Conservation (phyloP, 1,139 yeast genomes). For the Debaryomyces coudertii region DNA sequence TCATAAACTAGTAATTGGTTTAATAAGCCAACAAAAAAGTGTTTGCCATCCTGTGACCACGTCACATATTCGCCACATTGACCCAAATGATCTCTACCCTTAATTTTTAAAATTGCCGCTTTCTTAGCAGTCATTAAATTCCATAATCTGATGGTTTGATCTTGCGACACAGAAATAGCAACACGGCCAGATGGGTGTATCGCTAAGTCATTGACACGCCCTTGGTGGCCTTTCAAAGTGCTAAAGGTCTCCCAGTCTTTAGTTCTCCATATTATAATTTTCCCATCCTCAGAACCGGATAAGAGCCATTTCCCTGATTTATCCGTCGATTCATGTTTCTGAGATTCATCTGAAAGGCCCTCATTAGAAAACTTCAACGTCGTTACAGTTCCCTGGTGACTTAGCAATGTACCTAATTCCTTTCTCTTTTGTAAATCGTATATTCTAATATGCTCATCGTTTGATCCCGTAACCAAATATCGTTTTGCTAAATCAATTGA, state of each 20-base stretch:
- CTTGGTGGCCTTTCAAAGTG: slow-evolving; percentile 82
- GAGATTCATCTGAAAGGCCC: slow-evolving; percentile 20
- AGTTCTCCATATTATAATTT: slow-evolving; percentile 89
- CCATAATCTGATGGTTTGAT: slow-evolving; percentile 86
- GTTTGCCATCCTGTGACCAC: slow-evolving; percentile 65
- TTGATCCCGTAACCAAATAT: slow-evolving; percentile 90
- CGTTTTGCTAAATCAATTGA: slow-evolving; percentile 82
- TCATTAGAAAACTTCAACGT: slow-evolving; percentile 70
- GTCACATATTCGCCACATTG: slow-evolving; percentile 68
- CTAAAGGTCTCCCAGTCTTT: slow-evolving; percentile 97
- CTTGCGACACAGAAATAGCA: slow-evolving; percentile 87
- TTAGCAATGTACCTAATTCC: slow-evolving; percentile 86
- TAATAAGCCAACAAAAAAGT: slow-evolving; percentile 75
- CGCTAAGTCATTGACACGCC: slow-evolving; percentile 76
- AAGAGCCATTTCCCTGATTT: slow-evolving; percentile 82
- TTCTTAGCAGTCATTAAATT: slow-evolving; percentile 96
- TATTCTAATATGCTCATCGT: slow-evolving; percentile 93
- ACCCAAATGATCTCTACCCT: slow-evolving; percentile 64
- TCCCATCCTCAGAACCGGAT: slow-evolving; percentile 91
- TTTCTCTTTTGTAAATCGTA: slow-evolving; percentile 93
- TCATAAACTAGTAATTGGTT: slow-evolving; percentile 67
- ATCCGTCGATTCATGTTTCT: slow-evolving; percentile 20
- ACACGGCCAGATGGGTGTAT: slow-evolving; percentile 93
- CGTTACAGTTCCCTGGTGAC: slow-evolving; percentile 90
- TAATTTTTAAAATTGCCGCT: slow-evolving; percentile 81